Conservation (phyloP, 1,139 yeast genomes). For the Debaryomyces fabryi region DNA sequence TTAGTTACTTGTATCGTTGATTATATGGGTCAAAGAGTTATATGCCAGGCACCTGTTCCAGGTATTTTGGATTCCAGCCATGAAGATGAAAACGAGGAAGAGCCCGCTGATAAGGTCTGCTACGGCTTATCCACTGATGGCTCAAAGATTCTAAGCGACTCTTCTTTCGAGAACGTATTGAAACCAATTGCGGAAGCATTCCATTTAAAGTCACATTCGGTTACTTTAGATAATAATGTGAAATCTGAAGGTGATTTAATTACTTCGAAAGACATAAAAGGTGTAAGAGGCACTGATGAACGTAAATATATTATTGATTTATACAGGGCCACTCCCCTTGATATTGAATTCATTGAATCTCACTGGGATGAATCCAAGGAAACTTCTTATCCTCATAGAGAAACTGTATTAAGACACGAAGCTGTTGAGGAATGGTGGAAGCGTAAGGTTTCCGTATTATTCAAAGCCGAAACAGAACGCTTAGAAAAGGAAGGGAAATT, state of each 20-base stretch:
- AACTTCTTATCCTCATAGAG: conserved; percentile 78
- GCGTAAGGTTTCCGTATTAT: conserved; percentile 59
- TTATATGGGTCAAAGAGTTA: conserved; percentile 82
- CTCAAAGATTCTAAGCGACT: conserved; percentile 48
- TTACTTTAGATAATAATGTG: conserved; percentile 38
- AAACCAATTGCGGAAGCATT: conserved; percentile 69
- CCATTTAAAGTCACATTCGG: conserved; percentile 74
- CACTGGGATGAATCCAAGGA: conserved; percentile 44
- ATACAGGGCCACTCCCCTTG: conserved; percentile 82
- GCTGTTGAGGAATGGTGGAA: conserved; percentile 92
- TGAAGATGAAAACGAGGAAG: conserved; percentile 28
- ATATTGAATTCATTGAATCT: conserved; percentile 69
- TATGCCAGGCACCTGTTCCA: conserved; percentile 98
- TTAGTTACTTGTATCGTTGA: conserved; percentile 85
- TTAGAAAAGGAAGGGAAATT: conserved; percentile 49
- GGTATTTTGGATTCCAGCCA: conserved; percentile 67
- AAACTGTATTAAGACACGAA: conserved; percentile 79
- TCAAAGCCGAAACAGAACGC: conserved; percentile 52
- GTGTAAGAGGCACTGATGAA: conserved; percentile 82
- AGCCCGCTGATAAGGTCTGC: conserved; percentile 51
- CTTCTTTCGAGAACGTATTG: conserved; percentile 57
- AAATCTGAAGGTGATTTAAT: conserved; percentile 50
- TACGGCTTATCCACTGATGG: conserved; percentile 78
- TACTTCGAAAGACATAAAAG: conserved; percentile 81
- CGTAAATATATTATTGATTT: conserved; percentile 84